Evolutionary conservation across 1,284 basidiomycete species (phyloP).

Genomic region (Melampsora occidentalis): DNA sequence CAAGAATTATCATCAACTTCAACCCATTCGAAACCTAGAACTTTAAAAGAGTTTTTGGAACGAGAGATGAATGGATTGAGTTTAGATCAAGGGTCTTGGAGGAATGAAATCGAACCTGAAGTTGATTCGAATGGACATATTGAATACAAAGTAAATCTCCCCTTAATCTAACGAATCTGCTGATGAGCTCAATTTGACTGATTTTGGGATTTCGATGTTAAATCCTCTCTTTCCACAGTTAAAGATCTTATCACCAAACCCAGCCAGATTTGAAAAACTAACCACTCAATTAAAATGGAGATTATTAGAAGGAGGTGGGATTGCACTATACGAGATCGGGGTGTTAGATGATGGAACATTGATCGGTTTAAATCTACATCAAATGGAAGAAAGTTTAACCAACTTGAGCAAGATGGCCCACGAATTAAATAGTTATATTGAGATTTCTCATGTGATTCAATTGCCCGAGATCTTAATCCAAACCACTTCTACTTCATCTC

Average conservation of each 20-base stretch:
- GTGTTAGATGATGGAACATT: conserved; percentile 52
- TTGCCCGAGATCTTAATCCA: conserved; percentile 35
- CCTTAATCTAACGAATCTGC: neutral
- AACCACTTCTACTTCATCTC: conserved; percentile 10
- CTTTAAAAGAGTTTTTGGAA: no score
- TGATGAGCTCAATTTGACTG: neutral
- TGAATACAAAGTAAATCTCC: conserved; percentile 50
- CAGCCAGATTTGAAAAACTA: conserved; percentile 51
- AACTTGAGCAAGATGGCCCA: conserved; percentile 50
- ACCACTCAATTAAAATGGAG: conserved; percentile 53
- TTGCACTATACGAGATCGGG: conserved; percentile 52
- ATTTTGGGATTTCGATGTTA: neutral
- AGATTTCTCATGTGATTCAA: conserved; percentile 27
- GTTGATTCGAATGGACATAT: conserved; percentile 52
- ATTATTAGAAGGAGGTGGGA: conserved; percentile 51
- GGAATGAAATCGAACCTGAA: conserved; percentile 49
- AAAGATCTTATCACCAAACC: conserved; percentile 51
- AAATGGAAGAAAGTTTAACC: conserved; percentile 50
- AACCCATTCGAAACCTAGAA: no score
- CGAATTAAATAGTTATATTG: conserved; percentile 47
- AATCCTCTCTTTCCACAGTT: neutral
- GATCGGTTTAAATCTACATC: conserved; percentile 48
- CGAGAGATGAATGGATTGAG: no score
- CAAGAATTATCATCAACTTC: no score
- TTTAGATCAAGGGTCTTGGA: neutral